Conservation (phyloP, 192 early-diverging fungal species). For the Podila epigama region DNA sequence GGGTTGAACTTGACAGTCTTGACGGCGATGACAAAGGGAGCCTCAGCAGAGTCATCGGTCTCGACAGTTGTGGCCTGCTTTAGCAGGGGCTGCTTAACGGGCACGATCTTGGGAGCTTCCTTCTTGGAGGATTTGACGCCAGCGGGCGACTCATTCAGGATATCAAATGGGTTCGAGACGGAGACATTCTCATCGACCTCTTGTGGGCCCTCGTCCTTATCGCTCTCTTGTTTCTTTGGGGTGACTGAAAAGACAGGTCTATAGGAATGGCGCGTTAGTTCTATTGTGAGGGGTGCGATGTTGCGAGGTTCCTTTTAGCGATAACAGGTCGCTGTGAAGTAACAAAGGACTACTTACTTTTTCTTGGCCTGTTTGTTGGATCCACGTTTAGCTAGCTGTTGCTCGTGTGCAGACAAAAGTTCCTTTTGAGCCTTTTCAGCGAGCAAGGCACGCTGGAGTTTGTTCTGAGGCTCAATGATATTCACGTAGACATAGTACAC, state of each 20-base stretch:
- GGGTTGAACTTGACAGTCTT: background rate
- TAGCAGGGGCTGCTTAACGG: no score
- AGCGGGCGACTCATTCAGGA: background rate
- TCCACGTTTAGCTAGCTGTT: slow-evolving; percentile 4
- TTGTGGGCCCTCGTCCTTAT: background rate
- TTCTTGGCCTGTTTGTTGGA: slow-evolving; percentile 22
- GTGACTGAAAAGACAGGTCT: background rate
- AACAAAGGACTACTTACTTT: background rate
- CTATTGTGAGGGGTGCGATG: background rate
- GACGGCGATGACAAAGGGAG: background rate
- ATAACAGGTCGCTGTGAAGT: background rate
- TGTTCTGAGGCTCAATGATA: slow-evolving; percentile 17
- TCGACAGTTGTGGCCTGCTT: background rate
- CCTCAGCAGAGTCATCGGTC: background rate
- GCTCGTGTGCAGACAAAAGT: background rate
- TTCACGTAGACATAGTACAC: slow-evolving; percentile 26
- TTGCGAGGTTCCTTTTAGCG: no score
- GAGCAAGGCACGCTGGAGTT: slow-evolving; percentile 9
- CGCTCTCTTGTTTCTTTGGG: slow-evolving; percentile 6
- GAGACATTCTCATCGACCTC: slow-evolving; percentile 8
- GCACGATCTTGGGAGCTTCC: background rate
- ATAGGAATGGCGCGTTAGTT: background rate
- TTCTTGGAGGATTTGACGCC: background rate
- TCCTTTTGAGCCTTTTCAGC: slow-evolving; percentile 16
- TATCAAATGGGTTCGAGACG: slow-evolving; percentile 13